Base-by-base conservation (phyloP, 208 protist genomes). In the Acanthamoeba triangularis region DNA sequence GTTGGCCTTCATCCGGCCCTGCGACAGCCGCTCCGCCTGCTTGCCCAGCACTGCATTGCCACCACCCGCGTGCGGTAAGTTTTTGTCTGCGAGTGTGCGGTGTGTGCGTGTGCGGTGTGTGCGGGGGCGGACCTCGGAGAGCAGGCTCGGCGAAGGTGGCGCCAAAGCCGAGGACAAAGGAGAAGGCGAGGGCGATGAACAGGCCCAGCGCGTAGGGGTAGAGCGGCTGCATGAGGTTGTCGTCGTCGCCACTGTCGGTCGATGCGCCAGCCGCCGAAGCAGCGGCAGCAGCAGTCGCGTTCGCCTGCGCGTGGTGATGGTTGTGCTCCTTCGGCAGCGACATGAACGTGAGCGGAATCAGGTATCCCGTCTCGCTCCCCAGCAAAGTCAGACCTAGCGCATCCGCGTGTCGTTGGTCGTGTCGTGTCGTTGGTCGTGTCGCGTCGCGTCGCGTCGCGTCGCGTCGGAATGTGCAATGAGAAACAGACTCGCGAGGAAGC, bases 271-370 rank as follows among this genome's bases (percentile, higher is more conserved):
- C 20, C 10, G 69, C 37, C 23, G 28, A 41, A 13, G 10, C 65
- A 35, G 4, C 63, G 28, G 63, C 28, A 37, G n/a, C 65, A 72
- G 20, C 20, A 14, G 69, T 78, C 23, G 28, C 37, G 69, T 78
- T 78, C 16, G 54, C 11, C 6, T n/a, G 5, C 59, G 16, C 5
- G 23, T 20, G 20, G 69, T 78, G 69, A 10, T 78, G 69, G 10
- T 37, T 8, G 37, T 78, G 69, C 33, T 78, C 69, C 37, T 44
- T 78, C 28, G 69, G 69, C 69, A 78, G 37, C 25, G 69, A 6
- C 69, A 78, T 78, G 69, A 78, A 78, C 8, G 69, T 78, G 30
- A 78, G 69, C n/a, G 69, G 69, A 14, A 20, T 78, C n/a, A 78
- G 30, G n/a, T 78, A 78, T 30, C 69, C 69, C 69, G 69, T 78